Evolutionary conservation across 371 early-diverging fungal species (phyloP).

Genomic region (Funneliformis caledonium): DNA sequence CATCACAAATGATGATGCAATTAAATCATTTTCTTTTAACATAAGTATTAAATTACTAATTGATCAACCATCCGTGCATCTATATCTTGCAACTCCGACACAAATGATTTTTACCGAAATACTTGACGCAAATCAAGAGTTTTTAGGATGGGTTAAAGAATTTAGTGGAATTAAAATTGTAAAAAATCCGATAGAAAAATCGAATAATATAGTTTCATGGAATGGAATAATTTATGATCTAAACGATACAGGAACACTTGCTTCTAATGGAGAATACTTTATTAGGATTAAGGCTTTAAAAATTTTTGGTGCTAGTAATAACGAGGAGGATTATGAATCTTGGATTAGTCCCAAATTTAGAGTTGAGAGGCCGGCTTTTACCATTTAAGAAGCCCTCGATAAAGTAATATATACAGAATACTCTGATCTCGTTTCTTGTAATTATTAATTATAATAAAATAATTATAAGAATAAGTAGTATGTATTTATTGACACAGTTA

Average conservation of each 20-base stretch:
- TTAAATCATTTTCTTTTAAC: background rate
- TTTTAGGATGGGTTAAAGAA: background rate
- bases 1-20: background rate
- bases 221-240: no score
- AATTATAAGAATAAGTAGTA: no score
- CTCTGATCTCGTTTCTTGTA: no score
- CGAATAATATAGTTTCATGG: background rate
- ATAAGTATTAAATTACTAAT: no score
- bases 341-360: constrained; percentile 25
- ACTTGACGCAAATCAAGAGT: background rate
- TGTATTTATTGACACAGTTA: no score
- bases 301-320: constrained; percentile 28
- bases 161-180: no score
- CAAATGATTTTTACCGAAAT: background rate
- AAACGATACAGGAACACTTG: background rate
- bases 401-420: no score
- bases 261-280: constrained; percentile 13
- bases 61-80: background rate
- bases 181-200: background rate
- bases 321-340: constrained; percentile 31
- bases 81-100: background rate
- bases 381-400: no score
- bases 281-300: constrained; percentile 9
- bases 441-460: no score
- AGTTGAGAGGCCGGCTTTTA: background rate